Evolutionary conservation across 2,329 filamentous ascomycete genomes (phyloP), one percentile per base, ranked within the genome.

Genomic region (Coleophoma eucalyptorum): DNA sequence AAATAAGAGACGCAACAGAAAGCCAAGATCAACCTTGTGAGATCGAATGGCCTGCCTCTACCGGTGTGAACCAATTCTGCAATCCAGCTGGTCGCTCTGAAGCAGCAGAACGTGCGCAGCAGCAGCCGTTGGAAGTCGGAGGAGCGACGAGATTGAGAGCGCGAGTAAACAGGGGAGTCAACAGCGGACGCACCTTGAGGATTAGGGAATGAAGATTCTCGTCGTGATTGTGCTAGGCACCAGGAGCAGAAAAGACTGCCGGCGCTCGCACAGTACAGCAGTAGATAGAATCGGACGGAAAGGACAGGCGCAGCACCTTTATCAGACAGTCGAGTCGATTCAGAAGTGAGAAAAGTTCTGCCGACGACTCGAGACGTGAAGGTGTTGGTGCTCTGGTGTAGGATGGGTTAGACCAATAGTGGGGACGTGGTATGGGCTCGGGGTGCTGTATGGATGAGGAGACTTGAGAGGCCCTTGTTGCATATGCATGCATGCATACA

Each of bases 271-370:
- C 35, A 38, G 16, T 38, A 18, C 13, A 18, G 35, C 35, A 38
- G 35, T 11, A 38, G 35, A 11, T 18, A 18, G 35, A 3, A n/a
- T 8, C 6, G 5, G 15, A 18, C 13, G 42, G 42, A 16, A 32
- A 42, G 20, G 20, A 26, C 42, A 26, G 42, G 13, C 26, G 42
- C 26, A 21, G 20, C 42, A 31, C 20, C 10, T 21, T 31, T 44
- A 26, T 44, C 42, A 31, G 42, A 26, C n/a, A 26, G 19, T 21
- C 42, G 42, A 44, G 20, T n/a, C 42, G 26, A n/a, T 26, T 15
- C 16, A 32, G 21, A 44, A 26, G 19, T 32, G 42, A 26, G 42
- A 44, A 44, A 44, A 44, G 42, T 44, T 44, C 42, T 44, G 42
- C 42, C 42, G 42, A 20, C 42, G 20, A 44, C 42, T 43, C 26